Percentiles rank a stretch among this genome's conserved stretches.
These are phyloP conservation scores for Quercus robur DNA, from an alignment of 306 rosid species.

Conservation along the genomic window DNA sequence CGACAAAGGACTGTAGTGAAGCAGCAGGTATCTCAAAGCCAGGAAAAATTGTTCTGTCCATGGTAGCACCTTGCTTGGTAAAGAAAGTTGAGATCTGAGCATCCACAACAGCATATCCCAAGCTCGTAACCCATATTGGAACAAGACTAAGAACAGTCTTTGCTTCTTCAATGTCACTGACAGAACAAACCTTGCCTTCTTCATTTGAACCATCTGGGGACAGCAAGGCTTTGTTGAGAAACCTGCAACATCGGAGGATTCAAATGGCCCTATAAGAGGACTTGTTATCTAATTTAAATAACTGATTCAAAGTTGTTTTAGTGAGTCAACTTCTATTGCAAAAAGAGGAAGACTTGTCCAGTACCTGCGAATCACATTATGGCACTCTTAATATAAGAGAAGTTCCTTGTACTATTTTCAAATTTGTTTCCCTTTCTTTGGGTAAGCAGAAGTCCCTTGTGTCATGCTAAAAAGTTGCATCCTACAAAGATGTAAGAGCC, in stretches of 20 bases:
- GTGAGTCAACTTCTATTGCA: not conserved
- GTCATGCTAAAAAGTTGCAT: not conserved
- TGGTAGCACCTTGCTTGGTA: too few species aligned
- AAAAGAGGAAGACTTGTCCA: not conserved
- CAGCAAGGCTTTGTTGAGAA: not conserved
- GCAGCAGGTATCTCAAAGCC: too few species aligned
- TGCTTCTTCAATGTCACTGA: constrained; percentile 43
- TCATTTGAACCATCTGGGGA: constrained; percentile 13
- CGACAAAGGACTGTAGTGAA: too few species aligned
- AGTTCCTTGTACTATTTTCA: too few species aligned
- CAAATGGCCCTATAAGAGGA: not conserved
- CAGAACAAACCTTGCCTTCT: constrained; percentile 17
- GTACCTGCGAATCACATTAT: not conserved
- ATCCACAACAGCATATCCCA: too few species aligned
- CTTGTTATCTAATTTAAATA: not conserved
- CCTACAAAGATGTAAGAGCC: not conserved
- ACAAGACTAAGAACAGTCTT: constrained; percentile 30
- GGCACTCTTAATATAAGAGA: too few species aligned
- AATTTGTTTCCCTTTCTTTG: too few species aligned
- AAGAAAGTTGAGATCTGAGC: too few species aligned
- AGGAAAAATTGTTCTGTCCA: too few species aligned
- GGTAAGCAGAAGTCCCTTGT: too few species aligned
- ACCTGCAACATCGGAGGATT: not conserved
- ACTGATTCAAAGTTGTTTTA: not conserved
- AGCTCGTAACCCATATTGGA: too few species aligned